phyloP scores from a whole-genome alignment of 331 rosid genomes.

The Acacia concinna region DNA sequence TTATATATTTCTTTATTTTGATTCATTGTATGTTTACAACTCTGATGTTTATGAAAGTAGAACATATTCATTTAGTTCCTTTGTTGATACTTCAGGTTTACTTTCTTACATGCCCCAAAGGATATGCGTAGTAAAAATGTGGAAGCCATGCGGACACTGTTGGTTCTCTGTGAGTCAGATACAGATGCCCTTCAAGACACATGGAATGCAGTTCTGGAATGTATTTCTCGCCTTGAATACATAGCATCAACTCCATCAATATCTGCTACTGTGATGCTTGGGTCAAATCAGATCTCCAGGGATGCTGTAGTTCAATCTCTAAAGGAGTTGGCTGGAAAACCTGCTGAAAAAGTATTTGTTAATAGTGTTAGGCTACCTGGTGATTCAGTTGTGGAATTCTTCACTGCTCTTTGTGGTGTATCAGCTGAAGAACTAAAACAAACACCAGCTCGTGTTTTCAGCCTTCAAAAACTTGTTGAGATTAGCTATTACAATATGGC shows the following conservation, averaged over 20 bases:
- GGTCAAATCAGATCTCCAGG: constrained; percentile 96
- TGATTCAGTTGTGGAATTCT: constrained; percentile 93
- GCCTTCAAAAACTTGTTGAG: constrained; percentile 99
- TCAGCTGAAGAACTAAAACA: constrained; percentile 97
- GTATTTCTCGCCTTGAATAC: constrained; percentile 93
- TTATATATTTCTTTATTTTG: constrained; percentile 9
- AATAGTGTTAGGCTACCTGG: constrained; percentile 94
- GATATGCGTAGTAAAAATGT: constrained; percentile 99
- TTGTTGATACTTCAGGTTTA: constrained; percentile 68
- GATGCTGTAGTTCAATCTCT: constrained; percentile 94
- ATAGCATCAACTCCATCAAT: constrained; percentile 82
- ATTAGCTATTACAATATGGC: constrained; percentile 99
- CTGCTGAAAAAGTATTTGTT: constrained; percentile 95
- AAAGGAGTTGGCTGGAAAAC: constrained; percentile 88
- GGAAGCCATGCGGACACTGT: constrained; percentile 87
- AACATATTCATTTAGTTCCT: constrained; percentile 35
- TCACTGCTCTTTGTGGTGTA: constrained; percentile 96
- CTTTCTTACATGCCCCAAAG: constrained; percentile 98
- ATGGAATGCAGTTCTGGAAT: constrained; percentile 98
- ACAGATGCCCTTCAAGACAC: constrained; percentile 90
- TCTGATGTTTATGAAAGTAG: constrained; percentile 28
- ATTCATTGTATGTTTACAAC: constrained; percentile 13
- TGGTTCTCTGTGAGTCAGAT: constrained; percentile 77
- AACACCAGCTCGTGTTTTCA: constrained; percentile 96
- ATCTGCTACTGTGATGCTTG: constrained; percentile 89